Evolutionary conservation across 225 moss, liverwort and hornwort genomes (phyloP).

Genomic region (Takakia lepidozioides): DNA sequence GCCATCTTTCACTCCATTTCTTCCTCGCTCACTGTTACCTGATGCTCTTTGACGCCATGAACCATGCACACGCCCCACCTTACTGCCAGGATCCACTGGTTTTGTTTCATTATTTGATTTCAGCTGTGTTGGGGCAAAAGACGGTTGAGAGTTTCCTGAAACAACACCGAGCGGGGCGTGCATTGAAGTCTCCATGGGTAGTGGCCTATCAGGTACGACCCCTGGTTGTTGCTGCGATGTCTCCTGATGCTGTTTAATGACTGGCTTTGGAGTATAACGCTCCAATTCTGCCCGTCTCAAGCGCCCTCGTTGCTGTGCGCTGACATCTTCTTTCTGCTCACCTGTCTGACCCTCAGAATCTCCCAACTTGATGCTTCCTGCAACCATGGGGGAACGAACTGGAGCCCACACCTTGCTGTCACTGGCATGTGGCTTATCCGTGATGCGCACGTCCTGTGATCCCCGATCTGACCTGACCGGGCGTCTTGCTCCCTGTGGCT

Average conservation of each 20-base stretch:
- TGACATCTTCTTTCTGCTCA: slow-evolving; percentile 69
- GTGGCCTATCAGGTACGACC: slow-evolving; percentile 10
- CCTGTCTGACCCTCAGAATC: not conserved
- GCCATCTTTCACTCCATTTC: slow-evolving; percentile 34
- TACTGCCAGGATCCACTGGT: slow-evolving; percentile 31
- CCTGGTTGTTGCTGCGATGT: slow-evolving; percentile 34
- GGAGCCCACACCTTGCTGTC: slow-evolving; percentile 97
- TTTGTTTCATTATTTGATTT: slow-evolving; percentile 47
- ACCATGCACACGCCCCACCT: slow-evolving; percentile 49
- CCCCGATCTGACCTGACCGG: slow-evolving; percentile 42
- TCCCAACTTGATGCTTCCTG: slow-evolving; percentile 16
- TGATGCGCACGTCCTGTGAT: slow-evolving; percentile 69
- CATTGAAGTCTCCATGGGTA: slow-evolving; percentile 3
- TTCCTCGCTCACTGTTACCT: slow-evolving; percentile 40
- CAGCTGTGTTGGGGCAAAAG: slow-evolving; percentile 13
- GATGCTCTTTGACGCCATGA: slow-evolving; percentile 83
- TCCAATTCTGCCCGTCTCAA: slow-evolving; percentile 86
- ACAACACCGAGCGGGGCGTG: not conserved
- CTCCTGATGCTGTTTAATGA: slow-evolving; percentile 75
- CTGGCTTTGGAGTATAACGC: slow-evolving; percentile 87
- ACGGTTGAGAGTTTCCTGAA: slow-evolving; percentile 1
- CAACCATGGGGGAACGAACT: slow-evolving; percentile 54
- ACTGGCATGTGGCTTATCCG: slow-evolving; percentile 59
- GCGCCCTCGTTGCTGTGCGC: slow-evolving; percentile 49
- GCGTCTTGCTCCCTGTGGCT: slow-evolving; percentile 51